phyloP scores from a whole-genome alignment of 345 rosid genomes.

The Aquilaria malaccensis region DNA sequence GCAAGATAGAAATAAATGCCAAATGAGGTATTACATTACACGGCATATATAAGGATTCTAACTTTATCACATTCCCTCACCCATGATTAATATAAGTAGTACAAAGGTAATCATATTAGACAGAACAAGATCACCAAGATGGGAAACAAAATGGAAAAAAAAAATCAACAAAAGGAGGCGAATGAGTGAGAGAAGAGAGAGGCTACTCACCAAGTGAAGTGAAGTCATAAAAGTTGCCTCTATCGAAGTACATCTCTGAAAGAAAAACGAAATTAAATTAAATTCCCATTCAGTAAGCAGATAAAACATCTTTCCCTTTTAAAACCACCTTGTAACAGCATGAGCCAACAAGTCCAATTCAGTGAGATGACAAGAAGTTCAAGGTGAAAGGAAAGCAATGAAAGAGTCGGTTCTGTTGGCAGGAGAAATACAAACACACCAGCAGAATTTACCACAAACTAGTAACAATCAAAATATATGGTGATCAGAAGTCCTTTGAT shows the following conservation, averaged over 20 bases:
- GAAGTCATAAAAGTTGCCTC: constrained; percentile 92
- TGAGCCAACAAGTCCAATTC: no score
- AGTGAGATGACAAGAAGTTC: no score
- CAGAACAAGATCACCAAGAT: background rate
- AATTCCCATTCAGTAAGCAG: constrained; percentile 2
- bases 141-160: background rate
- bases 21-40: no score
- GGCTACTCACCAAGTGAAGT: constrained; percentile 84
- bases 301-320: no score
- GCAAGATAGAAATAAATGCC: constrained; percentile 15
- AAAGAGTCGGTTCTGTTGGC: no score
- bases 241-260: constrained; percentile 94
- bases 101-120: background rate
- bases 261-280: constrained; percentile 11
- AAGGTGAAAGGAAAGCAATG: no score
- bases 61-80: background rate
- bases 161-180: background rate
- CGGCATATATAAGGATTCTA: no score
- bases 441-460: no score
- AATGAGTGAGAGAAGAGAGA: background rate
- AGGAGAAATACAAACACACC: no score
- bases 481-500: no score
- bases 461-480: no score
- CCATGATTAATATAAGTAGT: constrained; percentile 3
- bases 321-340: no score